Percentiles rank a stretch among this genome's conserved stretches.
phyloP scores from a whole-genome alignment of 805 yeast genomes.

The Spathaspora arborariae region DNA sequence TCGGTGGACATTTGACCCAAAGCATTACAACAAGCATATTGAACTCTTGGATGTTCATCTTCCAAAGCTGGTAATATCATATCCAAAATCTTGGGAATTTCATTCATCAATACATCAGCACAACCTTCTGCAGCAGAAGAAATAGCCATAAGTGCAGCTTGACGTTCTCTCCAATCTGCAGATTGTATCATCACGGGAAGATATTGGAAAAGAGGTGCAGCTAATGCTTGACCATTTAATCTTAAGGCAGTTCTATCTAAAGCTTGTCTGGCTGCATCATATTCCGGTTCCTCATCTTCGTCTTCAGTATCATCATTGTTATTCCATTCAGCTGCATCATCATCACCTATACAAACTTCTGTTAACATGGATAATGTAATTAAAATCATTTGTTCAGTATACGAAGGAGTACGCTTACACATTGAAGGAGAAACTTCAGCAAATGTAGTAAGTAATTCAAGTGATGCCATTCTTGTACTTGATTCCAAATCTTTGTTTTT shows the following conservation, averaged over 20 bases:
- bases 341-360: slow-evolving; percentile 86
- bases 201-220: slow-evolving; percentile 81
- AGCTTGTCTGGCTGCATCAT: slow-evolving; percentile 92
- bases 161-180: slow-evolving; percentile 86
- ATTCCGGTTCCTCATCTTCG: slow-evolving; percentile 77
- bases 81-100: slow-evolving; percentile 77
- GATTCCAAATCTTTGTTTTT: slow-evolving; percentile 79
- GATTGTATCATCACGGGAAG: slow-evolving; percentile 81
- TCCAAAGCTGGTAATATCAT: slow-evolving; percentile 80
- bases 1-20: slow-evolving; percentile 96
- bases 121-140: slow-evolving; percentile 98
- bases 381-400: slow-evolving; percentile 67
- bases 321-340: slow-evolving; percentile 85
- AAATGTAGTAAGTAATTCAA: slow-evolving; percentile 86
- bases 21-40: slow-evolving; percentile 95
- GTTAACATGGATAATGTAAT: slow-evolving; percentile 82
- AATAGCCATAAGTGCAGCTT: slow-evolving; percentile 94
- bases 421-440: slow-evolving; percentile 91
- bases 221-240: slow-evolving; percentile 78
- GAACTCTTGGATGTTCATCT: slow-evolving; percentile 91
- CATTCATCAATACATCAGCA: slow-evolving; percentile 77
- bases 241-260: slow-evolving; percentile 84
- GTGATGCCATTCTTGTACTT: slow-evolving; percentile 75
- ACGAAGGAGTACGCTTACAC: slow-evolving; percentile 79
- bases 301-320: slow-evolving; percentile 72